Conservation (phyloP, 495 filamentous ascomycete genomes). For the Penicillium tannophilum region DNA sequence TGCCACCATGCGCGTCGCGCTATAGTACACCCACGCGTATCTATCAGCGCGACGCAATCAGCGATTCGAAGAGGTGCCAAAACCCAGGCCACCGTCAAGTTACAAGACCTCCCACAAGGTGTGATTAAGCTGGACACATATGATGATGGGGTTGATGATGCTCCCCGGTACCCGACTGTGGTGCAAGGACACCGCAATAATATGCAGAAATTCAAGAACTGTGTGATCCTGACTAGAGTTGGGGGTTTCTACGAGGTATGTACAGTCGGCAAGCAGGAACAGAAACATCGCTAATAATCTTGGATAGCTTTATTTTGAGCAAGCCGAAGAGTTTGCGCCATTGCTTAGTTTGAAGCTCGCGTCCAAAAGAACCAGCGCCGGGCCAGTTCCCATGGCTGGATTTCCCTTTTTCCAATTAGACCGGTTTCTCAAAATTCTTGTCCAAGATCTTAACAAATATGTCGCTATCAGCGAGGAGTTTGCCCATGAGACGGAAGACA, state of each 20-base stretch:
- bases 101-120: constrained; percentile 70
- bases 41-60: constrained; percentile 13
- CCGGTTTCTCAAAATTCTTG: constrained; percentile 86
- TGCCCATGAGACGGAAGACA: constrained; percentile 64
- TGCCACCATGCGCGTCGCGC: constrained; percentile 39
- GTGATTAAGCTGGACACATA: constrained; percentile 50
- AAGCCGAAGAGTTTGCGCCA: constrained; percentile 85
- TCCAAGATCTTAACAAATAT: constrained; percentile 84
- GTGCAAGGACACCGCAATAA: constrained; percentile 87
- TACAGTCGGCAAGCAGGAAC: background rate
- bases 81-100: constrained; percentile 55
- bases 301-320: constrained; percentile 79
- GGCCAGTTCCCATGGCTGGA: constrained; percentile 84
- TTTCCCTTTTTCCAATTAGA: constrained; percentile 94
- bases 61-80: constrained; percentile 45
- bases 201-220: constrained; percentile 87
- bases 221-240: constrained; percentile 85
- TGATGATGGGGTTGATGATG: constrained; percentile 48
- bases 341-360: constrained; percentile 86
- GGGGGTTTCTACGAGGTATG: constrained; percentile 89
- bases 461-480: constrained; percentile 97
- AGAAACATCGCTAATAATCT: background rate
- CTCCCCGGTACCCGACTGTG: constrained; percentile 77
- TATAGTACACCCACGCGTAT: constrained; percentile 20
- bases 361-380: constrained; percentile 72